These are phyloP conservation scores for Dactylonectria estremocensis DNA, from an alignment of 2,329 filamentous ascomycete genomes.

Conservation along the genomic window DNA sequence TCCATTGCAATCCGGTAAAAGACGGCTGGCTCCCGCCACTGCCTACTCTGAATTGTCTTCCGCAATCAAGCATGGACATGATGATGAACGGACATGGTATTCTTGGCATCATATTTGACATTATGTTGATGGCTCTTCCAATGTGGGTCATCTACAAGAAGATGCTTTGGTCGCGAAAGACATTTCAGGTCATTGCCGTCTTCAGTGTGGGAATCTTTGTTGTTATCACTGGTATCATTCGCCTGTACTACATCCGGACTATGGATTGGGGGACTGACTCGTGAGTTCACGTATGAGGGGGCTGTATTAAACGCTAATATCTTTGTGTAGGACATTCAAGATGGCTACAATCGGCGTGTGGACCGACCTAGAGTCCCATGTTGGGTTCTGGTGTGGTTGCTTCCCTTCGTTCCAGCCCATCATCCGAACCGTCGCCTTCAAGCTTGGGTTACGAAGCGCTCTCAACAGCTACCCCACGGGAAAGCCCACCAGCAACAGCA, in stretches of 20 bases:
- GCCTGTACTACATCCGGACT: conserved; percentile 54
- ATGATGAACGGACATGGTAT: conserved; percentile 27
- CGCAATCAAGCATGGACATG: conserved; percentile 20
- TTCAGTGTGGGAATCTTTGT: conserved; percentile 57
- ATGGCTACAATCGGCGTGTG: conserved; percentile 56
- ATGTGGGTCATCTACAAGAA: conserved; percentile 56
- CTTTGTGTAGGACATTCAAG: conserved; percentile 52
- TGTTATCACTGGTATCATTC: conserved; percentile 55
- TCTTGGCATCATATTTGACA: conserved; percentile 53
- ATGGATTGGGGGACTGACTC: conserved; percentile 50
- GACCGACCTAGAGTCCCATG: conserved; percentile 59
- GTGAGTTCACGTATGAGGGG: conserved; percentile 45
- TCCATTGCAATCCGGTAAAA: conserved; percentile 17
- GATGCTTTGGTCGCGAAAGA: conserved; percentile 53
- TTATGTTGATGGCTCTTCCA: conserved; percentile 53
- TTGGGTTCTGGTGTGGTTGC: conserved; percentile 61
- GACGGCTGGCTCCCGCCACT: conserved; percentile 22
- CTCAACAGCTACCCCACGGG: conserved; percentile 23
- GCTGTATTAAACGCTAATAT: not conserved
- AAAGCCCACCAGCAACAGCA: conserved; percentile 16
- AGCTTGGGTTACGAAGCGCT: conserved; percentile 26
- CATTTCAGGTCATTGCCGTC: conserved; percentile 54
- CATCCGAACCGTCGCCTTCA: conserved; percentile 47
- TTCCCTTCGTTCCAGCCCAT: conserved; percentile 59
- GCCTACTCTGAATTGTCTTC: conserved; percentile 9